Conservation (phyloP, 2,329 filamentous ascomycete species). For the Thelonectria discophora region DNA sequence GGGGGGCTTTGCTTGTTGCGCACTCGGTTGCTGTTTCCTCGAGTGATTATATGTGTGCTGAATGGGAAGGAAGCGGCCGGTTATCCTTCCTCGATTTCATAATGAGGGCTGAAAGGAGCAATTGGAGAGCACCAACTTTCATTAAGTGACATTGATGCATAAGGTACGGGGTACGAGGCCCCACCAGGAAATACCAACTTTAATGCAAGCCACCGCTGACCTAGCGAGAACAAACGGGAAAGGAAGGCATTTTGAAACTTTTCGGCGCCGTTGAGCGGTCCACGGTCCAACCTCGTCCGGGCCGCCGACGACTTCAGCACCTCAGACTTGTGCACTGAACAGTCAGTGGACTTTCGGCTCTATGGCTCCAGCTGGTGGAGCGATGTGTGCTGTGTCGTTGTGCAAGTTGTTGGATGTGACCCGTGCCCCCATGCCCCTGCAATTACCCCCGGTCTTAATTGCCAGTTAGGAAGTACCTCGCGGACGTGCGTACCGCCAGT, state of each 20-base stretch:
- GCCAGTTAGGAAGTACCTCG: not conserved
- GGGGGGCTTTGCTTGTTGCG: not conserved
- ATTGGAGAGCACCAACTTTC: not conserved
- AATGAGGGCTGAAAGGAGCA: not conserved
- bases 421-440: slow-evolving; percentile 10
- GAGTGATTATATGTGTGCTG: not conserved
- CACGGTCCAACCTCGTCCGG: not conserved
- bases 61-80: too few species aligned
- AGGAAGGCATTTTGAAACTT: not conserved
- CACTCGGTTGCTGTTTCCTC: not conserved
- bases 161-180: not conserved
- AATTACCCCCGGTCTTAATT: slow-evolving; percentile 10
- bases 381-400: slow-evolving; percentile 19
- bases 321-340: slow-evolving; percentile 7
- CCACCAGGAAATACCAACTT: not conserved
- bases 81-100: not conserved
- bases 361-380: slow-evolving; percentile 17
- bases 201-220: not conserved
- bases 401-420: slow-evolving; percentile 19
- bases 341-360: slow-evolving; percentile 13
- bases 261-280: not conserved
- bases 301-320: not conserved
- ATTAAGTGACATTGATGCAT: not conserved
- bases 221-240: slow-evolving; percentile 1
- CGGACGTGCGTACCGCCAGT: slow-evolving; percentile 7